Evolutionary conservation across 2,329 filamentous ascomycete genomes (phyloP).

Genomic region (Chrysosporium keratinophilum): DNA sequence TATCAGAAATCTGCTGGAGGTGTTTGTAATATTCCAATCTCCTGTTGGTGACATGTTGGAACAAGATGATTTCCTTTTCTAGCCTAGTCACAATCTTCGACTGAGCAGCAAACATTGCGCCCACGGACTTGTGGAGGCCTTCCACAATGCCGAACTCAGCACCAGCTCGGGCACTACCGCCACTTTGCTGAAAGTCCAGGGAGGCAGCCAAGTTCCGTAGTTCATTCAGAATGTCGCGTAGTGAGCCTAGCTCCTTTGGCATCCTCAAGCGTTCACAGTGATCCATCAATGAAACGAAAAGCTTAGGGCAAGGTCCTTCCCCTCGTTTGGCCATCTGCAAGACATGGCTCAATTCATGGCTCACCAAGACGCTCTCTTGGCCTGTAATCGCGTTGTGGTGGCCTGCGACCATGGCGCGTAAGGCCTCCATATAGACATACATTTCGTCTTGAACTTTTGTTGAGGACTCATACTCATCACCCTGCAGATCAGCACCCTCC

Average conservation of each 20-base stretch:
- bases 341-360: constrained; percentile 59
- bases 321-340: constrained; percentile 50
- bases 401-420: constrained; percentile 68
- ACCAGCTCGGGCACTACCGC: constrained; percentile 45
- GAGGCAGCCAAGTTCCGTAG: constrained; percentile 54
- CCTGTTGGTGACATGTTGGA: constrained; percentile 69
- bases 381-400: constrained; percentile 67
- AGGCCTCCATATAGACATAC: constrained; percentile 70
- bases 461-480: constrained; percentile 82
- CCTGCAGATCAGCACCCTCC: constrained; percentile 61
- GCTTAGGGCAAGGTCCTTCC: constrained; percentile 60
- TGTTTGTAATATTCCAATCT: constrained; percentile 85
- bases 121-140: constrained; percentile 51
- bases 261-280: constrained; percentile 38
- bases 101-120: constrained; percentile 43
- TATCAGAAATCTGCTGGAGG: constrained; percentile 82
- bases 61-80: constrained; percentile 60
- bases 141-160: constrained; percentile 57
- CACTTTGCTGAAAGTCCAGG: constrained; percentile 49
- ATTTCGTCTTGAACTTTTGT: constrained; percentile 81
- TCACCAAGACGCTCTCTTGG: constrained; percentile 61
- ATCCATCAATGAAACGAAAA: constrained; percentile 43
- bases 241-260: constrained; percentile 46
- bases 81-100: constrained; percentile 42
- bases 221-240: constrained; percentile 60